Percentiles rank a stretch among this genome's conserved stretches.
Evolutionary conservation across 2,329 filamentous ascomycete species (phyloP).

Genomic region (Dothistroma septosporum): DNA sequence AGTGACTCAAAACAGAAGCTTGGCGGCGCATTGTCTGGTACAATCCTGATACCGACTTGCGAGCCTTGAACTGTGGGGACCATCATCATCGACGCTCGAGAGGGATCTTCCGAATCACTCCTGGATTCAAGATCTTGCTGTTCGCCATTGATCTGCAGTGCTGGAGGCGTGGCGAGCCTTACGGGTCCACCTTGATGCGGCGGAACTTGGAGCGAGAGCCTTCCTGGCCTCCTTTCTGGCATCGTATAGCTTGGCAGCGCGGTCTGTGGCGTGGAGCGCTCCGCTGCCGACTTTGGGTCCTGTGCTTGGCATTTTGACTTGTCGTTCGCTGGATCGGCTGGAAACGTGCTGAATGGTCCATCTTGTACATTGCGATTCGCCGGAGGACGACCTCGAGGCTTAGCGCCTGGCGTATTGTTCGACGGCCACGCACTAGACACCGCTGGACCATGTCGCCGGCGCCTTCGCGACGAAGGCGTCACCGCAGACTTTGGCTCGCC

Average conservation of each 20-base stretch:
- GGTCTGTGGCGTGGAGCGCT: slow-evolving; percentile 54
- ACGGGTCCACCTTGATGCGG: slow-evolving; percentile 58
- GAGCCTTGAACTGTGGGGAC: neutral
- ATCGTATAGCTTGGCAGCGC: slow-evolving; percentile 30
- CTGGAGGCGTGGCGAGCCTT: slow-evolving; percentile 58
- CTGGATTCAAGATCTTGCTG: slow-evolving; percentile 25
- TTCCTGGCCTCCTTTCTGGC: slow-evolving; percentile 41
- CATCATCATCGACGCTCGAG: slow-evolving; percentile 10
- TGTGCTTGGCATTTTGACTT: slow-evolving; percentile 14
- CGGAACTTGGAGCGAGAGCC: slow-evolving; percentile 61
- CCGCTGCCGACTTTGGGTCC: slow-evolving; percentile 8
- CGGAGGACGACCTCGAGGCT: slow-evolving; percentile 74
- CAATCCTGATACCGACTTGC: neutral
- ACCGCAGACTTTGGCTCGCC: slow-evolving; percentile 67
- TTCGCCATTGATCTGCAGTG: slow-evolving; percentile 53
- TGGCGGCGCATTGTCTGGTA: slow-evolving; percentile 5
- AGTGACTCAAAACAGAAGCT: slow-evolving; percentile 40
- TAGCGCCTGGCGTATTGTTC: slow-evolving; percentile 62
- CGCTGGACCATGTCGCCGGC: slow-evolving; percentile 72
- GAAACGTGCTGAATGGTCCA: slow-evolving; percentile 66
- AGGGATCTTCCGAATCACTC: slow-evolving; percentile 22
- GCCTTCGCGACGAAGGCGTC: slow-evolving; percentile 57
- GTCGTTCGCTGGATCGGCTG: slow-evolving; percentile 50
- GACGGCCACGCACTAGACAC: slow-evolving; percentile 85
- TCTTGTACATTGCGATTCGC: slow-evolving; percentile 64